A percentile compares a stretch with the other conserved stretches of the same genome.
Evolutionary conservation across 2,329 filamentous ascomycete species (phyloP).

Genomic region (Dactylella cylindrospora): DNA sequence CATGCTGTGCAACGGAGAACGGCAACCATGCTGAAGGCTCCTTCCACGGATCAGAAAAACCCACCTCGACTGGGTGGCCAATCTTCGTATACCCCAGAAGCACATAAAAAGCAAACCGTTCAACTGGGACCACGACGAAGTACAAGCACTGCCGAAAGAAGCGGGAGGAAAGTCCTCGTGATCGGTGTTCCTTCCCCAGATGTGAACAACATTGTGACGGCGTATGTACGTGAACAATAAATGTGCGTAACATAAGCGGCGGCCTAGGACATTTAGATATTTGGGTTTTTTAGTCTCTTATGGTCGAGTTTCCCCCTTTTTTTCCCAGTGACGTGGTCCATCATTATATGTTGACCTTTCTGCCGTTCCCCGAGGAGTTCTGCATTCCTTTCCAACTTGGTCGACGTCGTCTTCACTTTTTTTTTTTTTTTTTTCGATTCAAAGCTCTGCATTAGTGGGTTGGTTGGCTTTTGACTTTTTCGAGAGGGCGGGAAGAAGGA

Average conservation of each 20-base stretch:
- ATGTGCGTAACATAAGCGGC: conserved; percentile 21
- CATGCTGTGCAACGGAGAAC: conserved; percentile 31
- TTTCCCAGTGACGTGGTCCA: conserved; percentile 42
- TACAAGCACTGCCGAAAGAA: conserved; percentile 12
- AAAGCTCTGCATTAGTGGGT: conserved; percentile 40
- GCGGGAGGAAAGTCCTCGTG: conserved; percentile 27
- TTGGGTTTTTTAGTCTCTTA: neutral
- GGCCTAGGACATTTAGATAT: conserved; percentile 2
- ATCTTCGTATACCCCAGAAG: conserved; percentile 16
- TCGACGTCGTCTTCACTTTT: too few relatives aligned
- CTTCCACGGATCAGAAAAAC: conserved; percentile 15
- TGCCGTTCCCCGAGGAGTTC: conserved; percentile 21
- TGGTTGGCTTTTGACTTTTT: conserved; percentile 12
- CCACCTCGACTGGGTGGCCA: conserved; percentile 8
- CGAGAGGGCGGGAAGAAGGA: conserved; percentile 42
- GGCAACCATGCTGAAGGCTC: conserved; percentile 13
- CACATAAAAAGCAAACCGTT: conserved; percentile 29
- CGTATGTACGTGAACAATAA: conserved; percentile 34
- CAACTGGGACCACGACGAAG: conserved; percentile 43
- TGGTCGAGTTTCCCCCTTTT: neutral
- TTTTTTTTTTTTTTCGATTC: too few relatives aligned
- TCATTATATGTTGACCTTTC: conserved; percentile 33
- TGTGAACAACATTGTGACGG: conserved; percentile 38
- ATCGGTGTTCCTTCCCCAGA: conserved; percentile 36
- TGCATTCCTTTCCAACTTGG: conserved; percentile 13